Evolutionary conservation across 495 filamentous ascomycete genomes (phyloP).

Genomic region (Parathielavia appendiculata): DNA sequence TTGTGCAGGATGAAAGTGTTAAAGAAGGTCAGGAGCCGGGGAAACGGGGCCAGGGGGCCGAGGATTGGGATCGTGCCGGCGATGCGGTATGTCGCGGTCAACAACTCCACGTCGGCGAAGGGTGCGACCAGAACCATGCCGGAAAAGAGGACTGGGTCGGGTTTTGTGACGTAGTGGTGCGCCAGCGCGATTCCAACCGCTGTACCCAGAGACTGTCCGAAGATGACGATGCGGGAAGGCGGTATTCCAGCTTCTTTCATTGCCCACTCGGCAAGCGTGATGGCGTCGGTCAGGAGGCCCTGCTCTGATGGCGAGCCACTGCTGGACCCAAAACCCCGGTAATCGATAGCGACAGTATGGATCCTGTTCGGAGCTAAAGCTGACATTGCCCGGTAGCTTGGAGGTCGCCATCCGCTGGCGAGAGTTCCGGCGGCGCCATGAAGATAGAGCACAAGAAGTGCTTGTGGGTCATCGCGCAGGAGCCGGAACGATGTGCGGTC

Average conservation of each 20-base stretch:
- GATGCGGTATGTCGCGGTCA: slow-evolving; percentile 59
- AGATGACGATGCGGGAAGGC: slow-evolving; percentile 65
- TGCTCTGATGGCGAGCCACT: slow-evolving; percentile 72
- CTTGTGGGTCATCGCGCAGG: slow-evolving; percentile 53
- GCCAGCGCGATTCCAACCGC: slow-evolving; percentile 69
- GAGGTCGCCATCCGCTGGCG: slow-evolving; percentile 54
- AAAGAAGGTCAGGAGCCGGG: slow-evolving; percentile 38
- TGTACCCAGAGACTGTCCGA: slow-evolving; percentile 83
- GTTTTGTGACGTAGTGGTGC: slow-evolving; percentile 12
- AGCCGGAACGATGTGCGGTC: slow-evolving; percentile 50
- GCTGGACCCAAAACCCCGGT: slow-evolving; percentile 79
- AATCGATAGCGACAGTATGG: slow-evolving; percentile 68
- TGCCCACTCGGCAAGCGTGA: slow-evolving; percentile 65
- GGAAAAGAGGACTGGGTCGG: slow-evolving; percentile 46
- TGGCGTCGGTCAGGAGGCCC: slow-evolving; percentile 74
- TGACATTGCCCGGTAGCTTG: slow-evolving; percentile 56
- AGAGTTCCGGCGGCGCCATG: slow-evolving; percentile 59
- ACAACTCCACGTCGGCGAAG: slow-evolving; percentile 64
- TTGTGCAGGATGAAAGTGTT: slow-evolving; percentile 42
- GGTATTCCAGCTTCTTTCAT: slow-evolving; percentile 58
- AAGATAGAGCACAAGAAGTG: slow-evolving; percentile 54
- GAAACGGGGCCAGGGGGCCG: slow-evolving; percentile 56
- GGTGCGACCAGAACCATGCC: slow-evolving; percentile 72
- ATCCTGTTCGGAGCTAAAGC: slow-evolving; percentile 48
- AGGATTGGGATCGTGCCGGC: slow-evolving; percentile 72